phyloP scores from a whole-genome alignment of 768 basidiomycete genomes.

The Kwoniella dendrophila region DNA sequence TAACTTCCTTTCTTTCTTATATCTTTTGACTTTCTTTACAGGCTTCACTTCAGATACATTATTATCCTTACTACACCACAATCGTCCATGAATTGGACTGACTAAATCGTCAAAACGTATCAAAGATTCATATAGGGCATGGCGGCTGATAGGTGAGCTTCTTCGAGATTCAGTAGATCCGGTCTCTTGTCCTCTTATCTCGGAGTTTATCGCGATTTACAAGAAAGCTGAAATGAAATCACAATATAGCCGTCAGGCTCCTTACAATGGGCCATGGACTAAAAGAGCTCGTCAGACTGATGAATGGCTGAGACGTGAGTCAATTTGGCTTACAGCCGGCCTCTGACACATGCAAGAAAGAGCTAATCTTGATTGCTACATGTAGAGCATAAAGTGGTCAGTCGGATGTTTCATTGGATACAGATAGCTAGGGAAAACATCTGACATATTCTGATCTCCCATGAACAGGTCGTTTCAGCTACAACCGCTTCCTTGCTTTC shows the following conservation, averaged over 20 bases:
- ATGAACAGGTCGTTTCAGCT: conserved; percentile 71
- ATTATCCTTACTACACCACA: not conserved
- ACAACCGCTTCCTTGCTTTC: conserved; percentile 89
- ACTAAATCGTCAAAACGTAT: conserved; percentile 1
- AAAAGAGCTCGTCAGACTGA: conserved; percentile 32
- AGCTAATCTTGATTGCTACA: conserved; percentile 4
- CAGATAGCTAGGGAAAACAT: not conserved
- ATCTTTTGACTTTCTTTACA: not conserved
- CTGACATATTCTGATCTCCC: not conserved
- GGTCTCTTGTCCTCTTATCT: too few species aligned
- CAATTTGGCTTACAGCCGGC: not conserved
- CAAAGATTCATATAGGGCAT: conserved; percentile 30
- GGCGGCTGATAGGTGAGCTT: conserved; percentile 40
- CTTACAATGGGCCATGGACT: conserved; percentile 44
- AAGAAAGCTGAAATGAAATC: not conserved
- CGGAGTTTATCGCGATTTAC: not conserved
- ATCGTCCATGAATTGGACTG: conserved; percentile 7
- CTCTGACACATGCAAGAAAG: not conserved
- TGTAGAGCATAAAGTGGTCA: conserved; percentile 48
- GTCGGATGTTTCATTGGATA: conserved; percentile 2
- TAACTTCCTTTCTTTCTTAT: not conserved
- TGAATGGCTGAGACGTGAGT: conserved; percentile 50
- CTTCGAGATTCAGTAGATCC: too few species aligned
- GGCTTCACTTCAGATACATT: not conserved
- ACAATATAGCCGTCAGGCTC: conserved; percentile 40